phyloP scores from a whole-genome alignment of 805 yeast genomes.

The Kuraishia molischiana region DNA sequence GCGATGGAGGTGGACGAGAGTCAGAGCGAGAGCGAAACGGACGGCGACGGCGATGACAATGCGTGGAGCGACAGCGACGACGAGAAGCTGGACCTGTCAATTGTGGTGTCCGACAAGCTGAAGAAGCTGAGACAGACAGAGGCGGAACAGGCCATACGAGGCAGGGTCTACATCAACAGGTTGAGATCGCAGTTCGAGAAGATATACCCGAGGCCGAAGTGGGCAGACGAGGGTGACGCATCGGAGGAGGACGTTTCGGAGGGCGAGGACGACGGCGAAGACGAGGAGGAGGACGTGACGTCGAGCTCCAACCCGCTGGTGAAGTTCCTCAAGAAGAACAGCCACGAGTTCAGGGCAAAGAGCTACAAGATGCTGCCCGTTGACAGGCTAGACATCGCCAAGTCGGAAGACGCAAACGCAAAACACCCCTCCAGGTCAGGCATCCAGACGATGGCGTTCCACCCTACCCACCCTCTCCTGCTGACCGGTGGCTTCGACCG shows the following conservation, averaged over 20 bases:
- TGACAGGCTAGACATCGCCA: conserved; percentile 59
- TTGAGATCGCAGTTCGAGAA: conserved; percentile 55
- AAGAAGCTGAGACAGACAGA: conserved; percentile 62
- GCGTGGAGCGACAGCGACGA: conserved; percentile 94
- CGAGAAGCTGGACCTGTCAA: conserved; percentile 55
- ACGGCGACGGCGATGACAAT: conserved; percentile 24
- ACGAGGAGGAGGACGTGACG: conserved; percentile 4
- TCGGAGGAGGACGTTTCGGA: conserved; percentile 29
- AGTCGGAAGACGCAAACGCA: conserved; percentile 81
- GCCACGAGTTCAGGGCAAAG: conserved; percentile 17
- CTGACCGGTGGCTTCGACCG: conserved; percentile 91
- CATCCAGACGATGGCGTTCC: conserved; percentile 81
- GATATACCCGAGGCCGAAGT: conserved; percentile 74
- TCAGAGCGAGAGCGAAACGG: conserved; percentile 14
- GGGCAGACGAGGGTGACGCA: conserved; percentile 59
- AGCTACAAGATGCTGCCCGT: conserved; percentile 56
- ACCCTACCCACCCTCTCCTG: conserved; percentile 71
- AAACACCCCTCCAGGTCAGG: conserved; percentile 64
- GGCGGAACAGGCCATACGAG: conserved; percentile 22
- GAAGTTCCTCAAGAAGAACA: conserved; percentile 21
- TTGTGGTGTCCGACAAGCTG: conserved; percentile 46
- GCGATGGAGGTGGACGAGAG: conserved; percentile 3
- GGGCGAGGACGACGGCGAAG: conserved; percentile 9
- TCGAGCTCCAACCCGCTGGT: conserved; percentile 20
- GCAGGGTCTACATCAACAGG: conserved; percentile 20